A percentile compares a stretch with the other conserved stretches of the same genome.
Conservation (phyloP, 164 flowering plant genomes). For the Stephania japonica region DNA sequence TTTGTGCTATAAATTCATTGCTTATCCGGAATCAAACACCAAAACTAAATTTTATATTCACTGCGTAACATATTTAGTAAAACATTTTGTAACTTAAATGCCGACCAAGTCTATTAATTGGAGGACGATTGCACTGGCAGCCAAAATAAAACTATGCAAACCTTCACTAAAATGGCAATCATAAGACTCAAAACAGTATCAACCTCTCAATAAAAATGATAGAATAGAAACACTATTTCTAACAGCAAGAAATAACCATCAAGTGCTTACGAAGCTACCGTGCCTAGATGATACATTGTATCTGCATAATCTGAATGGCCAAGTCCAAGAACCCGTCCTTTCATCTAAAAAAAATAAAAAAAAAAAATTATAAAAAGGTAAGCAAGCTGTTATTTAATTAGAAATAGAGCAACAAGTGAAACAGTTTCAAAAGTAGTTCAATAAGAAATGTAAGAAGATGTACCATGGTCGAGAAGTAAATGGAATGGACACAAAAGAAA, state of each 20-base stretch:
- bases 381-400: too few species aligned
- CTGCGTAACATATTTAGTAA: not conserved
- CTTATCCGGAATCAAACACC: too few species aligned
- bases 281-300: conserved; percentile 93
- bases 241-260: not conserved
- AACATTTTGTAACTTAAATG: not conserved
- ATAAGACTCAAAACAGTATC: not conserved
- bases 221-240: not conserved
- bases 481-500: not conserved
- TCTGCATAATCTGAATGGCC: conserved; percentile 74
- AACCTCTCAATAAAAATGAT: not conserved
- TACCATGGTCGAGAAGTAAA: not conserved
- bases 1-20: too few species aligned
- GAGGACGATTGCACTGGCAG: not conserved
- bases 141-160: not conserved
- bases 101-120: not conserved
- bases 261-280: conserved; percentile 30
- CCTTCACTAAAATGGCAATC: not conserved
- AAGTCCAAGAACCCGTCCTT: conserved; percentile 74
- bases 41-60: too few species aligned
- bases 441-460: not conserved
- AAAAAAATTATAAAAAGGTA: not conserved
- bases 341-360: conserved; percentile 67
- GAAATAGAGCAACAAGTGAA: not conserved
- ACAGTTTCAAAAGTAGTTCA: not conserved